These are phyloP conservation scores for Alternaria sp. DNA, from an alignment of 2,329 filamentous ascomycete genomes.

Conservation along the genomic window DNA sequence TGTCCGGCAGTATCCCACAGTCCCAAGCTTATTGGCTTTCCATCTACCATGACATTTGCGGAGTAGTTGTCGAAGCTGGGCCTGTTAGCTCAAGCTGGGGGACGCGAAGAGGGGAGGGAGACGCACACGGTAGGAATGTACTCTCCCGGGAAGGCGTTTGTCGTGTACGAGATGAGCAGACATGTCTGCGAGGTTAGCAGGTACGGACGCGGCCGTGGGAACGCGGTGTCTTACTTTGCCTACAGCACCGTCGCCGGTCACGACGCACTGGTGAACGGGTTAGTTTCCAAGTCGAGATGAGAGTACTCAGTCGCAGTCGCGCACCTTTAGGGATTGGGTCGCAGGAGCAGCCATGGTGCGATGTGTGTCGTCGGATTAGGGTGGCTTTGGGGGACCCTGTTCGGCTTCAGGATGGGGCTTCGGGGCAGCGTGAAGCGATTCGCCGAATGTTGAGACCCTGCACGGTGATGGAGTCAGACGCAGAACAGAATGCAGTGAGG, in stretches of 20 bases:
- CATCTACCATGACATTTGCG: constrained; percentile 98
- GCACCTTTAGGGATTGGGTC: constrained; percentile 91
- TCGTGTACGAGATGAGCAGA: constrained; percentile 98
- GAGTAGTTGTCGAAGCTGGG: constrained; percentile 97
- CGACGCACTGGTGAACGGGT: constrained; percentile 76
- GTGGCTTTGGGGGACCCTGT: constrained; percentile 33
- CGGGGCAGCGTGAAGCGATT: constrained; percentile 24
- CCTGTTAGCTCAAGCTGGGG: constrained; percentile 33
- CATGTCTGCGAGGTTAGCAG: constrained; percentile 75
- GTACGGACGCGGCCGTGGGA: constrained; percentile 16
- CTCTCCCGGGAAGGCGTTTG: constrained; percentile 99
- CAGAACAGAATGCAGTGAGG: constrained; percentile 12
- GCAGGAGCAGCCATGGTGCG: constrained; percentile 76
- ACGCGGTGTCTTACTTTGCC: constrained; percentile 76
- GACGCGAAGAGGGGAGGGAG: background rate
- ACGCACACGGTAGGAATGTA: constrained; percentile 97
- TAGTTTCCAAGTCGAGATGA: constrained; percentile 17
- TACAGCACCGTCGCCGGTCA: constrained; percentile 98
- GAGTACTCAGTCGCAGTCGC: constrained; percentile 1
- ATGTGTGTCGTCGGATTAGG: constrained; percentile 34
- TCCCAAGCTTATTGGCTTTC: constrained; percentile 94
- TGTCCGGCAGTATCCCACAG: constrained; percentile 99
- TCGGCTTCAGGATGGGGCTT: constrained; percentile 31
- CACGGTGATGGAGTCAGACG: constrained; percentile 15
- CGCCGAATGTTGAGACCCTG: constrained; percentile 22